A percentile compares a stretch with the other conserved stretches of the same genome.
These are phyloP conservation scores for Globisporangium paddicum DNA, from an alignment of 352 stramenopile genomes.

Conservation along the genomic window DNA sequence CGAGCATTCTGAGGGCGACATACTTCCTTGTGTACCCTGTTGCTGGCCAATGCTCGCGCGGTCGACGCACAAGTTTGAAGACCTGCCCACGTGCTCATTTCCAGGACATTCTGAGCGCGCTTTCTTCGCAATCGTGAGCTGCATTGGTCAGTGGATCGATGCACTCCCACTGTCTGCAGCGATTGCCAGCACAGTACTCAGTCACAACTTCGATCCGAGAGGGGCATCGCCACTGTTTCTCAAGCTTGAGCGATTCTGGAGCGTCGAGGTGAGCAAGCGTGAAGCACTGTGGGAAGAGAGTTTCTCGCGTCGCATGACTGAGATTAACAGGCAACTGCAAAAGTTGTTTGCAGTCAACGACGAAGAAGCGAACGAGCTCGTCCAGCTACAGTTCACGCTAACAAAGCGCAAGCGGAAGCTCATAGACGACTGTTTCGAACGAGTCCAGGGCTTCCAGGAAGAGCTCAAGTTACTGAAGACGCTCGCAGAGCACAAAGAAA, in stretches of 20 bases:
- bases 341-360: conserved; percentile 32
- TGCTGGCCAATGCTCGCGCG: conserved; percentile 15
- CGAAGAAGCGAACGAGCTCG: conserved; percentile 24
- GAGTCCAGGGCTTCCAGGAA: not conserved
- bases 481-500: not conserved
- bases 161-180: conserved; percentile 11
- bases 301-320: conserved; percentile 12
- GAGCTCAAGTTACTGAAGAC: conserved; percentile 9
- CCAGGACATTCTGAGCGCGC: not conserved
- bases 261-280: not conserved
- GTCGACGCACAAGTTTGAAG: not conserved
- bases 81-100: too few relatives aligned
- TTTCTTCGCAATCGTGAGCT: conserved; percentile 1
- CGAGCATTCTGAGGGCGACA: too few relatives aligned
- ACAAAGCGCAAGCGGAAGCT: conserved; percentile 10
- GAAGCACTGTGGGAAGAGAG: conserved; percentile 19
- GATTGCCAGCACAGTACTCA: conserved; percentile 14
- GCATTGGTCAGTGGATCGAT: conserved; percentile 24
- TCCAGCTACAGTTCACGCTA: conserved; percentile 10
- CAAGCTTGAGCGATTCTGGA: conserved; percentile 10
- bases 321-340: conserved; percentile 20
- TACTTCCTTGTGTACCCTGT: conserved; percentile 23
- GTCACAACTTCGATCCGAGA: conserved; percentile 24
- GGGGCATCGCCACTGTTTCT: conserved; percentile 12
- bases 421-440: not conserved